Base-by-base conservation (phyloP, 2,329 filamentous ascomycete species). In the Beauveria asiatica region DNA sequence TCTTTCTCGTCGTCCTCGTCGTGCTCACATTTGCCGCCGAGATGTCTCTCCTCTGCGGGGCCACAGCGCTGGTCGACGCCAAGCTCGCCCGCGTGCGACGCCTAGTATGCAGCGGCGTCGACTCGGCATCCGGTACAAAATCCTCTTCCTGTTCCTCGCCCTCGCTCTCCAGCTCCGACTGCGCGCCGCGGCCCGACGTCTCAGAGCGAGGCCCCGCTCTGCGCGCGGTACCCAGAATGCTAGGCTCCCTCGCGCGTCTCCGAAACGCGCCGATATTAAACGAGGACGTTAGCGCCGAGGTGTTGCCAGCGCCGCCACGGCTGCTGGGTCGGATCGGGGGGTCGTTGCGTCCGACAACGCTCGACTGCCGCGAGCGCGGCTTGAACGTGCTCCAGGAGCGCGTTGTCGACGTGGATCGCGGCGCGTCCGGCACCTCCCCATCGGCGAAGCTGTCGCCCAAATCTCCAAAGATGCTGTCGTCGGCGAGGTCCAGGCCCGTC, bases 111-210 rank as follows among this genome's bases (percentile, higher is more conserved):
- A 87, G 67, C 3, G 87, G 86, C 7, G 87, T 90, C 17, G 85
- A 87, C 72, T 88, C 85, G 30, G 84, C 85, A 60, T 89, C 85
- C 0, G 80, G 86, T 56, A 76, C 79, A 67, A 83, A 87, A n/a
- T 33, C 16, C 21, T 48, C 46, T 65, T 33, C 30, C 27, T 9
- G 8, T 10, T 30, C 73, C 65, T 78, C 70, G 68, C 73, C 72
- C 64, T 76, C 70, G 63, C 72, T 65, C 56, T 81, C 78, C 23
- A 81, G 75, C 11, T 76, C 72, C 37, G 65, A 66, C 37, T 73
- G 73, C 30, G 67, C 70, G 61, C 71, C 70, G 33, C 69, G 68
- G 6, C 60, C 70, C 41, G 62, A 71, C 46, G 66, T 72, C 68
- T 74, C 67, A n/a, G 68, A 68, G 25, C 69, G 68, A 21, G 73